Conservation (phyloP, 2,329 filamentous ascomycete species). For the Bipolaris cookei region DNA sequence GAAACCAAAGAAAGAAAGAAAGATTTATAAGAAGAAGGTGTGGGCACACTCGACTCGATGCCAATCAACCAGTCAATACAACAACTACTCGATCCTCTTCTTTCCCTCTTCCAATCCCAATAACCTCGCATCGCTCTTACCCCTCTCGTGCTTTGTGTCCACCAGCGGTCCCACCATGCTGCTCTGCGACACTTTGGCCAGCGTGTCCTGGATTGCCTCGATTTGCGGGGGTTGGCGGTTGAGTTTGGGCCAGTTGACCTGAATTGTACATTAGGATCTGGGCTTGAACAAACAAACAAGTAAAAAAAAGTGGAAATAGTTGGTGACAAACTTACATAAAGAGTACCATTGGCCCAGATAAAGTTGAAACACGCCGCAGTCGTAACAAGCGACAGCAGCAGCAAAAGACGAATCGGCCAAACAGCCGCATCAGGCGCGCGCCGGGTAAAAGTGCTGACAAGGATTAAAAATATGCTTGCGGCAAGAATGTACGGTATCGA, state of each 20-base stretch:
- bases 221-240: conserved; percentile 85
- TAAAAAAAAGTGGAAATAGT: neutral
- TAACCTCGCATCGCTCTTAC: conserved; percentile 80
- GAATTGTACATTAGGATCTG: neutral
- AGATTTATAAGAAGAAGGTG: too few species aligned
- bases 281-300: neutral
- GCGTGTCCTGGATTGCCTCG: conserved; percentile 87
- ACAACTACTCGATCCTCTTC: conserved; percentile 83
- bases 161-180: conserved; percentile 79
- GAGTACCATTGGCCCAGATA: conserved; percentile 82
- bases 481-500: conserved; percentile 90
- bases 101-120: conserved; percentile 94
- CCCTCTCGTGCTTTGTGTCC: conserved; percentile 71
- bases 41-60: too few species aligned
- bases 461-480: conserved; percentile 82
- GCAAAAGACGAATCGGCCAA: conserved; percentile 82
- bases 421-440: conserved; percentile 74
- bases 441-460: conserved; percentile 75
- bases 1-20: neutral
- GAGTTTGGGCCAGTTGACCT: conserved; percentile 99
- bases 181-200: conserved; percentile 81
- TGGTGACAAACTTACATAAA: conserved; percentile 74
- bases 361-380: conserved; percentile 77
- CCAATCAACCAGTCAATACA: neutral
- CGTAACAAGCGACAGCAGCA: conserved; percentile 76